A percentile compares a stretch with the other conserved stretches of the same genome.
Evolutionary conservation across 768 basidiomycete genomes (phyloP).

Genomic region (Obba rivulosa): DNA sequence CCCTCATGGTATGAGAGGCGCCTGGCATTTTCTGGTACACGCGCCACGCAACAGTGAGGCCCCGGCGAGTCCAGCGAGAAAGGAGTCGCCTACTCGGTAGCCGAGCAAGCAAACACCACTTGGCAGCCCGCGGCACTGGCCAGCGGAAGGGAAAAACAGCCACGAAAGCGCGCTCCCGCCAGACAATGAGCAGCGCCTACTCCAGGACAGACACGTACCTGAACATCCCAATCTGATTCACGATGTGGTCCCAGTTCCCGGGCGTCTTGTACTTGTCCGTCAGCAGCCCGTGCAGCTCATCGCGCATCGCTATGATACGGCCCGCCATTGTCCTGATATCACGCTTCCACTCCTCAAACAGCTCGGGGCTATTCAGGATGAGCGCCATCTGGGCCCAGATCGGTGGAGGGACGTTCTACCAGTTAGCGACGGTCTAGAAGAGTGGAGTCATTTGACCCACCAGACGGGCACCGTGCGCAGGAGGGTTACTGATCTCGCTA

Average conservation of each 20-base stretch:
- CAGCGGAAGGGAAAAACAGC: background rate
- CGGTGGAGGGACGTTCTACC: background rate
- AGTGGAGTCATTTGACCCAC: slow-evolving; percentile 35
- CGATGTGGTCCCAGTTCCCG: slow-evolving; percentile 94
- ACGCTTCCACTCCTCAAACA: slow-evolving; percentile 85
- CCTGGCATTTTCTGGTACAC: background rate
- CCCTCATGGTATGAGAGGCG: background rate
- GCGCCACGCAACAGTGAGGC: background rate
- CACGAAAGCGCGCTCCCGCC: background rate
- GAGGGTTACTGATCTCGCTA: slow-evolving; percentile 94
- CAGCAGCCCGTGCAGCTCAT: slow-evolving; percentile 67
- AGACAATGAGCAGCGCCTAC: slow-evolving; percentile 7
- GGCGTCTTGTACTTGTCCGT: slow-evolving; percentile 80
- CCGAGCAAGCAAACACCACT: background rate
- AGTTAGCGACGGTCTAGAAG: background rate
- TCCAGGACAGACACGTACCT: slow-evolving; percentile 44
- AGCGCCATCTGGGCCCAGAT: slow-evolving; percentile 52
- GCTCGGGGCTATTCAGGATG: slow-evolving; percentile 67
- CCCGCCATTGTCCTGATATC: slow-evolving; percentile 93
- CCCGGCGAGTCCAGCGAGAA: slow-evolving; percentile 7
- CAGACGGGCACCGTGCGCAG: slow-evolving; percentile 84
- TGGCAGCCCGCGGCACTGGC: background rate
- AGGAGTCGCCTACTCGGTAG: too few relatives aligned
- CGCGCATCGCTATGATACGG: slow-evolving; percentile 89
- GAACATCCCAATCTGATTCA: slow-evolving; percentile 97